Evolutionary conservation across 2,329 filamentous ascomycete genomes (phyloP).

Genomic region (Tolypocladium endophyticum): DNA sequence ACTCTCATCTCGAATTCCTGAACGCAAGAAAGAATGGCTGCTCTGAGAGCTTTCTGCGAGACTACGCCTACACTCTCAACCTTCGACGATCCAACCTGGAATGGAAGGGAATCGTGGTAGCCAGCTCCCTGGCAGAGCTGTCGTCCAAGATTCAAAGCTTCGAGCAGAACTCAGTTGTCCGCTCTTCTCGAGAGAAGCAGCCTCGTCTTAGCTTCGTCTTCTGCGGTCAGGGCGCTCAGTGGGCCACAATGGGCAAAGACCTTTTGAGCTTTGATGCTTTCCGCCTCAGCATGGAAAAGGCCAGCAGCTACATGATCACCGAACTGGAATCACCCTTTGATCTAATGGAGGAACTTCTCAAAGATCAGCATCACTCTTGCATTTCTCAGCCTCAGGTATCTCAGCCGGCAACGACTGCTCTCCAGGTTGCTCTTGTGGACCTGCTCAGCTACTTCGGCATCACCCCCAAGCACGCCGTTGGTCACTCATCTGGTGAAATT

Average conservation of each 20-base stretch:
- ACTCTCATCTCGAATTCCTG: constrained; percentile 23
- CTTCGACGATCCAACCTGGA: constrained; percentile 33
- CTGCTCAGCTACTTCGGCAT: constrained; percentile 23
- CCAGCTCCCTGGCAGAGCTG: constrained; percentile 23
- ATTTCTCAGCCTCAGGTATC: constrained; percentile 25
- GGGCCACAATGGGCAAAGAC: constrained; percentile 30
- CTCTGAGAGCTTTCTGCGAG: constrained; percentile 14
- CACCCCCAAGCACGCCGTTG: constrained; percentile 23
- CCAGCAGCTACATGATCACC: constrained; percentile 17
- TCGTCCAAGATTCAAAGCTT: constrained; percentile 12
- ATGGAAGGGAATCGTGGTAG: constrained; percentile 29
- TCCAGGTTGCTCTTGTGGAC: constrained; percentile 32
- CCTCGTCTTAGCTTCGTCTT: constrained; percentile 30
- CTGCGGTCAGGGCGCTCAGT: constrained; percentile 32
- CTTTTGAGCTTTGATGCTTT: constrained; percentile 31
- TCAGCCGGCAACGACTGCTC: constrained; percentile 29
- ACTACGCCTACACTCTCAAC: constrained; percentile 36
- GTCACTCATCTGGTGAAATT: constrained; percentile 37
- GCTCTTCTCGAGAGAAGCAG: constrained; percentile 13
- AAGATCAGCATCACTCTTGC: constrained; percentile 10
- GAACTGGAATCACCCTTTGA: constrained; percentile 20
- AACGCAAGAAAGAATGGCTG: constrained; percentile 3
- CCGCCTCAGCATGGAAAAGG: constrained; percentile 24
- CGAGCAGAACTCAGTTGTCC: constrained; percentile 9
- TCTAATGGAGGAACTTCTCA: constrained; percentile 25